A percentile compares a stretch with the other conserved stretches of the same genome.
Conservation (phyloP, 2,329 filamentous ascomycete genomes). For the Aspergillus uvarum region DNA sequence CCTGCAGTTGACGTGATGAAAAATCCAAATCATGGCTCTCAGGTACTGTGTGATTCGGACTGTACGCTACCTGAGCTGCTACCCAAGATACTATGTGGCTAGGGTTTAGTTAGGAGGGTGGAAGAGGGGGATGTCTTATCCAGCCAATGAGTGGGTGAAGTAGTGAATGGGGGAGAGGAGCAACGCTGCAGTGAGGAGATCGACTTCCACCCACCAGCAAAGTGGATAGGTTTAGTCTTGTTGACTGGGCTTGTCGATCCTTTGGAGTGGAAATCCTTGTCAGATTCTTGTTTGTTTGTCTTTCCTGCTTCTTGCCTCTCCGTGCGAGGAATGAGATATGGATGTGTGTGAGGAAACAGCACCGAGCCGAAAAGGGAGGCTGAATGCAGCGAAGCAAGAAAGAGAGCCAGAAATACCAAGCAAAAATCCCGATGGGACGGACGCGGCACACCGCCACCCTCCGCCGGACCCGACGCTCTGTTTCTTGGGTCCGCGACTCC, state of each 20-base stretch:
- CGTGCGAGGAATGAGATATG: too few relatives aligned
- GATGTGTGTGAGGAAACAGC: too few relatives aligned
- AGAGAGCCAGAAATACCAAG: conserved; percentile 6
- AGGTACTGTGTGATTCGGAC: too few relatives aligned
- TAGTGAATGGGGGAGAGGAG: neutral
- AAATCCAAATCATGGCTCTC: neutral
- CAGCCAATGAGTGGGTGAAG: neutral
- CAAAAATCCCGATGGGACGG: conserved; percentile 8
- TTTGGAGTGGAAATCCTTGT: too few relatives aligned
- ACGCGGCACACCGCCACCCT: conserved; percentile 11
- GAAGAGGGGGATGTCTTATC: neutral
- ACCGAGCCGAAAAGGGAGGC: too few relatives aligned
- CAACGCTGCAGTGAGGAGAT: neutral
- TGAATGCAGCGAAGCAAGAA: neutral
- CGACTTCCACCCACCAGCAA: neutral
- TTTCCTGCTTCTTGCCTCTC: neutral
- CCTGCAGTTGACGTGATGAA: neutral
- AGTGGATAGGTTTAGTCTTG: too few relatives aligned
- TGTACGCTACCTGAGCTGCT: neutral
- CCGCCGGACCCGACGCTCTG: conserved; percentile 18
- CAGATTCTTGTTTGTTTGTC: neutral
- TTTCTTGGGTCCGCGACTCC: conserved; percentile 18
- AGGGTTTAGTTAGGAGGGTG: neutral
- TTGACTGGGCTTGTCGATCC: too few relatives aligned
- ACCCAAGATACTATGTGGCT: neutral